phyloP scores from a whole-genome alignment of 331 rosid species.

The Malus hybrid region DNA sequence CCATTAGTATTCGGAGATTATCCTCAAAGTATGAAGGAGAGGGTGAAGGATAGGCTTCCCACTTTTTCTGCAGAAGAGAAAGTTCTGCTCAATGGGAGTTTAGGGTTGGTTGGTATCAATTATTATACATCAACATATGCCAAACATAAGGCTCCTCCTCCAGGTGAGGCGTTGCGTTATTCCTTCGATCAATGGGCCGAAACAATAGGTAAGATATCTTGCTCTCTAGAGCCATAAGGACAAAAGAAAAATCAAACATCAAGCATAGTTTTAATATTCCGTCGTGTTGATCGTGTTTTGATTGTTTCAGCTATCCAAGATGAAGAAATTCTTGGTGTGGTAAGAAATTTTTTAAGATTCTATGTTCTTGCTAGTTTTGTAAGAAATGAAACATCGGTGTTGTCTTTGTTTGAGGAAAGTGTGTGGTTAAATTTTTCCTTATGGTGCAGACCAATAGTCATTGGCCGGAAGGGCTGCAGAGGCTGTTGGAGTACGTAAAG shows the following conservation, averaged over 20 bases:
- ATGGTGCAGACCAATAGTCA: not conserved
- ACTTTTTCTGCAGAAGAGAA: slow-evolving; percentile 12
- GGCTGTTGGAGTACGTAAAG: slow-evolving; percentile 5
- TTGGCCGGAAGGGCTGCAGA: slow-evolving; percentile 14
- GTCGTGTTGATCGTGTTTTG: not conserved
- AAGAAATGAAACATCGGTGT: no score
- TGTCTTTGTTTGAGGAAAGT: not conserved
- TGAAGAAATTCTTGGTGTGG: not conserved
- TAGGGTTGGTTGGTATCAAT: slow-evolving; percentile 26
- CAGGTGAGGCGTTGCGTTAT: no score
- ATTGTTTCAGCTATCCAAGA: not conserved
- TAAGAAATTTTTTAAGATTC: not conserved
- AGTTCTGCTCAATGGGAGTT: slow-evolving; percentile 1
- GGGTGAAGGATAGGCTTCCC: slow-evolving; percentile 18
- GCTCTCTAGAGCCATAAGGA: not conserved
- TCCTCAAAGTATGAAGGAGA: not conserved
- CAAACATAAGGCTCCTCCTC: not conserved
- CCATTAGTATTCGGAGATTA: slow-evolving; percentile 20
- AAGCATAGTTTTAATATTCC: not conserved
- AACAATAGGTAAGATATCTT: no score
- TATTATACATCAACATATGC: slow-evolving; percentile 20
- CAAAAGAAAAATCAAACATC: no score
- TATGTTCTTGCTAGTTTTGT: not conserved
- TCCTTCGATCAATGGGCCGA: no score
- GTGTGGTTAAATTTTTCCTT: not conserved